phyloP scores from a whole-genome alignment of 2,329 filamentous ascomycete genomes.

The Aspergillus transmontanensis region DNA sequence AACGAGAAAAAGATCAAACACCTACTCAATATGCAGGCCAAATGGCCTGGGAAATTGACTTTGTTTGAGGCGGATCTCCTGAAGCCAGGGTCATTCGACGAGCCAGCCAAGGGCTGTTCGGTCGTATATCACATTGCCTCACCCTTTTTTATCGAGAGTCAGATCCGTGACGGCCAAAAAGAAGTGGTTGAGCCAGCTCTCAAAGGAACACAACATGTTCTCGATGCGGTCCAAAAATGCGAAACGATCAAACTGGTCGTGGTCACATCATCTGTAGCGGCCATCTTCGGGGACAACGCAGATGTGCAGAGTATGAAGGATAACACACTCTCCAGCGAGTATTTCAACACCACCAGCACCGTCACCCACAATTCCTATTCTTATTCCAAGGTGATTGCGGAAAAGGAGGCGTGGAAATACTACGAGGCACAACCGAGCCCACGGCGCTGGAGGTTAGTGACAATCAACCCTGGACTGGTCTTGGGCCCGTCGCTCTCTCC shows the following conservation, averaged over 20 bases:
- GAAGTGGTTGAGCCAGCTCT: slow-evolving; percentile 30
- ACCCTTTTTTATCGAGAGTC: slow-evolving; percentile 32
- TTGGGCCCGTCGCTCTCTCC: too few species aligned
- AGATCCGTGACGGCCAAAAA: slow-evolving; percentile 17
- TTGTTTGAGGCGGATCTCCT: slow-evolving; percentile 37
- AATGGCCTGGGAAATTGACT: slow-evolving; percentile 15
- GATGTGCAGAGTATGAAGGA: too few species aligned
- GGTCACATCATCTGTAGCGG: too few species aligned
- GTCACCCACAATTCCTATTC: too few species aligned
- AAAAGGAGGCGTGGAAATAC: slow-evolving; percentile 30
- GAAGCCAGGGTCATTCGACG: slow-evolving; percentile 28
- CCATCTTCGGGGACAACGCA: too few species aligned
- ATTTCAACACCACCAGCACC: too few species aligned
- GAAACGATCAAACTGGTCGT: slow-evolving; percentile 29
- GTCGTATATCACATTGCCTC: slow-evolving; percentile 40
- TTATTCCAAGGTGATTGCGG: slow-evolving; percentile 1
- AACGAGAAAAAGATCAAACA: slow-evolving; percentile 20
- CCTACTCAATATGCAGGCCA: slow-evolving; percentile 19
- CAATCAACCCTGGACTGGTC: slow-evolving; percentile 21
- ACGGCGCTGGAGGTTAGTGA: slow-evolving; percentile 29
- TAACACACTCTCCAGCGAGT: too few species aligned
- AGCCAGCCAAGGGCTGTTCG: slow-evolving; percentile 30
- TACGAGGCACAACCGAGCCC: slow-evolving; percentile 16
- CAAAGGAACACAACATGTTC: slow-evolving; percentile 28
- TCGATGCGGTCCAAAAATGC: slow-evolving; percentile 25